A percentile compares a stretch with the other conserved stretches of the same genome.
Evolutionary conservation across 2,329 filamentous ascomycete species (phyloP).

Genomic region (Penicillium rolfsii): DNA sequence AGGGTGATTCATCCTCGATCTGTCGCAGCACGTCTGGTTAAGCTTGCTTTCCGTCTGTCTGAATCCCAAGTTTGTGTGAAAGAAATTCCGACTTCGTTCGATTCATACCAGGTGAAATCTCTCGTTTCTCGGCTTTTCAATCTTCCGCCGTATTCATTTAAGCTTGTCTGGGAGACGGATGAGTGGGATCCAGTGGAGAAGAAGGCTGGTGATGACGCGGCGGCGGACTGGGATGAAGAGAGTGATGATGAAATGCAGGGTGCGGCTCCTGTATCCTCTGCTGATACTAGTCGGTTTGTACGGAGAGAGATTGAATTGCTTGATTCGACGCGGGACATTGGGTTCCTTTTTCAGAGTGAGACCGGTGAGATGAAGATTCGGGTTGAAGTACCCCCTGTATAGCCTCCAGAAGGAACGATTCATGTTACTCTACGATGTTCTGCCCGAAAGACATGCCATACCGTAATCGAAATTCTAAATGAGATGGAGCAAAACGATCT

Average conservation of each 20-base stretch:
- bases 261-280: conserved; percentile 19
- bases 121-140: conserved; percentile 73
- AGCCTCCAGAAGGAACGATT: neutral
- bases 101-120: conserved; percentile 80
- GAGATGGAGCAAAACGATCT: neutral
- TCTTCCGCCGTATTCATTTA: conserved; percentile 64
- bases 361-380: conserved; percentile 70
- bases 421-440: neutral
- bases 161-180: conserved; percentile 83
- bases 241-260: conserved; percentile 36
- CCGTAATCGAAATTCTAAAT: neutral
- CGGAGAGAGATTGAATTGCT: conserved; percentile 78
- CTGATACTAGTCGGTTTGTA: conserved; percentile 63
- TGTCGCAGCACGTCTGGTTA: conserved; percentile 76
- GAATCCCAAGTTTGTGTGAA: conserved; percentile 41
- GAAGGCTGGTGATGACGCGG: conserved; percentile 61
- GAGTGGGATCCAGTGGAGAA: conserved; percentile 81
- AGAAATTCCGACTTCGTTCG: conserved; percentile 73
- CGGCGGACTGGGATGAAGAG: conserved; percentile 52
- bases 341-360: conserved; percentile 73
- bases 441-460: neutral
- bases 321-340: conserved; percentile 78
- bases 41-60: conserved; percentile 60
- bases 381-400: conserved; percentile 56
- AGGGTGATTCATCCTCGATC: conserved; percentile 70